Evolutionary conservation across 148 eudicot species (phyloP).

Genomic region (Nepenthes mirabilis): DNA sequence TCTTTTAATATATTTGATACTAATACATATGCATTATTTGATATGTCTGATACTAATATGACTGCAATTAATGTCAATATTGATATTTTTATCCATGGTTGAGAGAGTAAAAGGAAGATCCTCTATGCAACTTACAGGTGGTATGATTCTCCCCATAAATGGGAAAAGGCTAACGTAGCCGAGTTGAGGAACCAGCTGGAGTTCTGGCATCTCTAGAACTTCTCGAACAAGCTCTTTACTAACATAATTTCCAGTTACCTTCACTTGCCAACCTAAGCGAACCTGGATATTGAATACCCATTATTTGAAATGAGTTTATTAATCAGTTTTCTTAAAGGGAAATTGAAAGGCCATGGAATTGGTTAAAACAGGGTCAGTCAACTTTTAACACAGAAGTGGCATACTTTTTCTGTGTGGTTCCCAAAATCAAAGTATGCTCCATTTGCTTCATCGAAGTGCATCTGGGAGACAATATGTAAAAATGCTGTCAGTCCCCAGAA

Average conservation of each 20-base stretch:
- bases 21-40: too few species aligned
- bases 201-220: conserved; percentile 56
- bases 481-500: not conserved
- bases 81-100: too few species aligned
- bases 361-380: too few species aligned
- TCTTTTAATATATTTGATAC: too few species aligned
- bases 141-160: conserved; percentile 69
- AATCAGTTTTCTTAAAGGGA: not conserved
- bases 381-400: not conserved
- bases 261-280: conserved; percentile 57
- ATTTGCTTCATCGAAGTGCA: conserved; percentile 66
- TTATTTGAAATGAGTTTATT: not conserved
- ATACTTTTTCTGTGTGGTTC: conserved; percentile 89
- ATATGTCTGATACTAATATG: too few species aligned
- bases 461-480: conserved; percentile 28
- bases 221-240: conserved; percentile 68
- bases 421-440: conserved; percentile 96
- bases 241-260: conserved; percentile 35
- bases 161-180: conserved; percentile 97
- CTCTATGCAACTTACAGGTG: conserved; percentile 55
- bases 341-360: not conserved
- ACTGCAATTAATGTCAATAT: too few species aligned
- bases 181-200: conserved; percentile 82
- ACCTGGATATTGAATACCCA: conserved; percentile 26
- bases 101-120: not conserved